Evolutionary conservation across 805 yeast species (phyloP).

Genomic region (Barnettozyma salicaria): DNA sequence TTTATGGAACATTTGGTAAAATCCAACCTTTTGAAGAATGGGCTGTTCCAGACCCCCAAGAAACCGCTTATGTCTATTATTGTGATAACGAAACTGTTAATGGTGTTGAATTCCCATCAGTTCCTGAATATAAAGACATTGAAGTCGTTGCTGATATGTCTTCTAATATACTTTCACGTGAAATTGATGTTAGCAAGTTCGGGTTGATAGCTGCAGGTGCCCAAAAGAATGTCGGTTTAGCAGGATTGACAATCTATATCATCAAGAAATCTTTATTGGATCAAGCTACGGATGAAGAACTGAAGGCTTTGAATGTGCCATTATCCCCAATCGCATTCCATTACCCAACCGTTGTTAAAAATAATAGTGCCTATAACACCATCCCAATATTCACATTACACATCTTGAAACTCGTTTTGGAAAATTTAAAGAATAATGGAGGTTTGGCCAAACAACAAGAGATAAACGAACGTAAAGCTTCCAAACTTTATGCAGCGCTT

Average conservation of each 20-base stretch:
- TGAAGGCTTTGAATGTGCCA: slow-evolving; percentile 59
- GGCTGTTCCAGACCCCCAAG: slow-evolving; percentile 47
- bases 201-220: slow-evolving; percentile 97
- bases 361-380: slow-evolving; percentile 93
- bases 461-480: slow-evolving; percentile 56
- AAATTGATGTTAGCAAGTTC: slow-evolving; percentile 74
- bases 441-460: slow-evolving; percentile 61
- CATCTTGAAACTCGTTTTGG: slow-evolving; percentile 73
- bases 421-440: slow-evolving; percentile 56
- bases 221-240: slow-evolving; percentile 95
- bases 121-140: slow-evolving; percentile 52
- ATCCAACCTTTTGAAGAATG: slow-evolving; percentile 66
- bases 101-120: slow-evolving; percentile 70
- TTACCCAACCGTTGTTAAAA: slow-evolving; percentile 77
- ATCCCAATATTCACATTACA: slow-evolving; percentile 91
- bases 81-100: slow-evolving; percentile 98
- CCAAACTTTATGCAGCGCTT: slow-evolving; percentile 53
- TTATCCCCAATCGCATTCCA: slow-evolving; percentile 85
- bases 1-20: slow-evolving; percentile 50
- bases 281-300: slow-evolving; percentile 56
- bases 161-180: slow-evolving; percentile 80
- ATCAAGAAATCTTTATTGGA: slow-evolving; percentile 75
- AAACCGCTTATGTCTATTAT: slow-evolving; percentile 78
- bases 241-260: slow-evolving; percentile 90
- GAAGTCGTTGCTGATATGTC: slow-evolving; percentile 94